Base-by-base conservation (phyloP, 2,329 filamentous ascomycete genomes). In the Talaromyces albobiverticillius region DNA sequence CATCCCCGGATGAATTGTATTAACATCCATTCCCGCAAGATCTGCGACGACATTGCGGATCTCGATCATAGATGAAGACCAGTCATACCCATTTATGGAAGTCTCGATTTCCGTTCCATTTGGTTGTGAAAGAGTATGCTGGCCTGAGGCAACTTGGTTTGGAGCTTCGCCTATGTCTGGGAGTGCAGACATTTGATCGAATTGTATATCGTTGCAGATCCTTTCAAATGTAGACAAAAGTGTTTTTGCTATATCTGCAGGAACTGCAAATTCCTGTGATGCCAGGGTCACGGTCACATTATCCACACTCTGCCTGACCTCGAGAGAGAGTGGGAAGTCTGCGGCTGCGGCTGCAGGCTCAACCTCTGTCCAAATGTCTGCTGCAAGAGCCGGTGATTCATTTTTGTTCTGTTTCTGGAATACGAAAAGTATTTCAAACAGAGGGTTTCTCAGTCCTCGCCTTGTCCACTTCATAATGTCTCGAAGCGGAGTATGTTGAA, bases 351-450 rank as follows among this genome's bases (percentile, higher is more conserved):
- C 20, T 3, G 74, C 66, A 1, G 77, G 77, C 18, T 82, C 76
- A 2, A 79, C 56, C 9, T 80, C 63, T 0, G 70, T 72, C 86
- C 89, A 92, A 1, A 84, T 60, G 1, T 61, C 53, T 2, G 70
- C 53, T 61, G 3, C 67, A 58, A n/a, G 45, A 3, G 55, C 53
- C 50, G 63, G 64, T 1, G 56, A 41, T 0, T 63, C 53, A 0
- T 62, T 55, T 1, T 64, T 58, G 26, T n/a, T 5, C 2, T 82
- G 74, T 32, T 80, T 77, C 63, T 95, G 88, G 65, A 93, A 96
- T 0, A 90, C 87, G 61, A 96, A 95, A 1, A 96, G 74, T 0
- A 80, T 86, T 56, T 95, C 87, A 64, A 96, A 96, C 2, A 93
- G 71, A 0, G 82, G 76, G 40, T 81, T 69, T n/a, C 71, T 71